Evolutionary conservation across 1,284 basidiomycete genomes (phyloP).

Genomic region (Ceratobasidium sp.): DNA sequence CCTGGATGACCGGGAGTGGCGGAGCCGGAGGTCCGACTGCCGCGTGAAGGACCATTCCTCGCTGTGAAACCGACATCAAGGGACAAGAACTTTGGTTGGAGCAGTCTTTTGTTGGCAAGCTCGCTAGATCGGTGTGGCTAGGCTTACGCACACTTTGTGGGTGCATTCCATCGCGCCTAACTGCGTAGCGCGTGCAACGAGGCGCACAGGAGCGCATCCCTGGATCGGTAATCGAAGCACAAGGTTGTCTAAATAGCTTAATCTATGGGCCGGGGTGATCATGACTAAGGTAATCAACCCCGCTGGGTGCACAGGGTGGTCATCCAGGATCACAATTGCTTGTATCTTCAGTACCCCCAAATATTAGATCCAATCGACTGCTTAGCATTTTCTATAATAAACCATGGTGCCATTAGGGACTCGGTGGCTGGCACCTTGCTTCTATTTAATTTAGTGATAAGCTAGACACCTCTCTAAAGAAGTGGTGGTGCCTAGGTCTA

Average conservation of each 20-base stretch:
- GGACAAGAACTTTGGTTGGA: conserved; percentile 13
- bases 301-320: conserved; percentile 7
- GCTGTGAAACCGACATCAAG: conserved; percentile 38
- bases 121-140: background rate
- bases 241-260: conserved; percentile 36
- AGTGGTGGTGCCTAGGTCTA: background rate
- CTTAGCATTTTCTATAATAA: background rate
- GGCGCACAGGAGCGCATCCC: conserved; percentile 11
- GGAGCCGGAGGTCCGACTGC: background rate
- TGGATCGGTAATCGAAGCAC: conserved; percentile 26
- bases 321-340: background rate
- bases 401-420: background rate
- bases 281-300: conserved; percentile 10
- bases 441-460: background rate
- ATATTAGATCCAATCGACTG: background rate
- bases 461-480: background rate
- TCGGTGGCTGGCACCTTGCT: background rate
- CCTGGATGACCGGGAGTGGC: background rate
- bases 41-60: background rate
- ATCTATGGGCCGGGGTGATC: conserved; percentile 1
- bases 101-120: background rate
- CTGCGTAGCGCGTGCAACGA: background rate
- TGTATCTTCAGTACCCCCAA: background rate
- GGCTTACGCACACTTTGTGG: background rate
- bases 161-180: background rate